phyloP scores from a whole-genome alignment of 2,329 filamentous ascomycete species.

The Sporothrix euskadiensis region DNA sequence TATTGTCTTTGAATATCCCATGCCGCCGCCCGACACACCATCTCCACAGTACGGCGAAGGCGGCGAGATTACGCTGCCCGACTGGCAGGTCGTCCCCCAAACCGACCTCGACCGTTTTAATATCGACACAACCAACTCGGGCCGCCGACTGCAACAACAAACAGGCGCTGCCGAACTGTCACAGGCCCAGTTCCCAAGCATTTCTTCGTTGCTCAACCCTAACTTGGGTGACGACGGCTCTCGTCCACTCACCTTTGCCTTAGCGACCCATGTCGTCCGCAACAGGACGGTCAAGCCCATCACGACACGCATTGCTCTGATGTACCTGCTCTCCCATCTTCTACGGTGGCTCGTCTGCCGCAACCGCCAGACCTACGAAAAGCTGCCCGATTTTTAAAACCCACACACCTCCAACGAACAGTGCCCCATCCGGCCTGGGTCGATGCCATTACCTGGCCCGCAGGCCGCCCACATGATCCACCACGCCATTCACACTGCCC shows the following conservation, averaged over 20 bases:
- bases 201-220: slow-evolving; percentile 35
- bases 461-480: slow-evolving; percentile 54
- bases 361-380: slow-evolving; percentile 34
- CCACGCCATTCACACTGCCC: slow-evolving; percentile 48
- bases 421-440: slow-evolving; percentile 37
- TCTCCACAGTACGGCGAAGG: background rate
- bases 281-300: slow-evolving; percentile 24
- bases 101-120: slow-evolving; percentile 24
- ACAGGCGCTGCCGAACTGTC: slow-evolving; percentile 17
- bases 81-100: slow-evolving; percentile 22
- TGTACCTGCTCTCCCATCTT: slow-evolving; percentile 30
- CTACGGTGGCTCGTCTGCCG: slow-evolving; percentile 34
- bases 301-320: slow-evolving; percentile 32
- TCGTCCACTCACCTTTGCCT: slow-evolving; percentile 9
- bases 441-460: slow-evolving; percentile 32
- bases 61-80: background rate
- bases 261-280: slow-evolving; percentile 24
- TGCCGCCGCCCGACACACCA: background rate
- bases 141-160: background rate
- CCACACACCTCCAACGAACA: slow-evolving; percentile 35
- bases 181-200: slow-evolving; percentile 34
- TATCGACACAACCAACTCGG: slow-evolving; percentile 20
- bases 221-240: slow-evolving; percentile 19
- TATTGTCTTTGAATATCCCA: slow-evolving; percentile 21
- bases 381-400: slow-evolving; percentile 35